Evolutionary conservation across 176 grass and related monocot species (phyloP).

Genomic region (Lolium rigidum): DNA sequence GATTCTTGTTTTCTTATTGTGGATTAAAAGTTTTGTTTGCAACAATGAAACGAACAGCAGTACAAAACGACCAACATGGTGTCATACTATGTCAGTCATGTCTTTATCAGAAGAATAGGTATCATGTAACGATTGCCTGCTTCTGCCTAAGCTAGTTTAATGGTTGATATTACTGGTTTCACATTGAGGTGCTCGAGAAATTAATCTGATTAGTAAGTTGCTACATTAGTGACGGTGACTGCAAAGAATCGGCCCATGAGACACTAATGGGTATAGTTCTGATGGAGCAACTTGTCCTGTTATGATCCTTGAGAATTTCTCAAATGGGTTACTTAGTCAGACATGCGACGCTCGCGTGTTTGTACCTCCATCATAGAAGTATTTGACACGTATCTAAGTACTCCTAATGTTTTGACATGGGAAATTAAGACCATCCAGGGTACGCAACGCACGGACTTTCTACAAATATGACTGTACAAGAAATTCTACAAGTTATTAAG

Average conservation of each 20-base stretch:
- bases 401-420: neutral
- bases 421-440: neutral
- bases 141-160: neutral
- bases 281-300: constrained; percentile 23
- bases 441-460: neutral
- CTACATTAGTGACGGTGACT: neutral
- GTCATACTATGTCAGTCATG: too few relatives aligned
- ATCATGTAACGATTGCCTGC: too few relatives aligned
- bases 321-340: too few relatives aligned
- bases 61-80: too few relatives aligned
- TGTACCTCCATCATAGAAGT: neutral
- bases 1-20: too few relatives aligned
- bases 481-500: neutral
- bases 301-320: neutral
- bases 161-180: neutral
- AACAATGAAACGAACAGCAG: too few relatives aligned
- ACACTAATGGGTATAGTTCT: neutral
- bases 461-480: too few relatives aligned
- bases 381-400: neutral
- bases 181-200: neutral
- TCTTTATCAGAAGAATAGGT: too few relatives aligned
- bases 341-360: neutral
- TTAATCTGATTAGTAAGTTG: neutral
- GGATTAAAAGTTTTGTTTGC: too few relatives aligned
- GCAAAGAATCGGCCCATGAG: neutral